Evolutionary conservation across 345 rosid genomes (phyloP), one percentile per base, ranked within the genome.

Genomic region (Eucalyptus marginata): DNA sequence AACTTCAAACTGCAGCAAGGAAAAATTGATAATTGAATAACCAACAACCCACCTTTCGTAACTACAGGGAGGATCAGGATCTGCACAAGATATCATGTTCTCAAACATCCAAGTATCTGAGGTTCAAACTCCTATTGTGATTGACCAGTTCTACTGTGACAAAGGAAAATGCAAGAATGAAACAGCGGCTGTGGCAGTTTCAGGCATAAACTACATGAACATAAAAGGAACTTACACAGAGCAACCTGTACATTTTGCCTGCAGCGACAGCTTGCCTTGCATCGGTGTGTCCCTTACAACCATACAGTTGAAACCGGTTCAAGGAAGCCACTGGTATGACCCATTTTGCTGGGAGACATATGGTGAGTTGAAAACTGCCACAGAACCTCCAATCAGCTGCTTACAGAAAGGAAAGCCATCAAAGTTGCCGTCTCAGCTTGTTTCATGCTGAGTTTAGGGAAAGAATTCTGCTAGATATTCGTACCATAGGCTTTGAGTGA

Each of bases 181-280:
- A 89, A 93, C 96, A 86, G 96, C 98, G 27, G 97, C 99, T 22
- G 99, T 97, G 87, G 95, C 94, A 52, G 92, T 97, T 66, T 95
- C 96, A 51, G 93, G 90, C 88, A 93, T 96, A 92, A 94, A 94
- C 93, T 97, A 96, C 86, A 64, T 89, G 86, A 94, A 94, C 87
- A 95, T 97, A 89, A 89, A 89, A 92, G 99, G 99, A 90, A 97
- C 99, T 80, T 96, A 96, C 87, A 94, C 98, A 18, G 87, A 51
- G 84, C 86, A 93, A 88, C 95, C 99, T 22, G 93, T 94, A 54
- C 94, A 93, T 90, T 92, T 96, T 62, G 99, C 98, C 13, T 97
- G 98, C 94, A 97, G 99, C 86, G 97, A 96, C 87, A 92, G 90
- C 93, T 64, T 93, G 90, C 99, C 99, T 29, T 97, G 99, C 94